Evolutionary conservation across 345 rosid genomes (phyloP).

Genomic region (Clarkia xantiana): DNA sequence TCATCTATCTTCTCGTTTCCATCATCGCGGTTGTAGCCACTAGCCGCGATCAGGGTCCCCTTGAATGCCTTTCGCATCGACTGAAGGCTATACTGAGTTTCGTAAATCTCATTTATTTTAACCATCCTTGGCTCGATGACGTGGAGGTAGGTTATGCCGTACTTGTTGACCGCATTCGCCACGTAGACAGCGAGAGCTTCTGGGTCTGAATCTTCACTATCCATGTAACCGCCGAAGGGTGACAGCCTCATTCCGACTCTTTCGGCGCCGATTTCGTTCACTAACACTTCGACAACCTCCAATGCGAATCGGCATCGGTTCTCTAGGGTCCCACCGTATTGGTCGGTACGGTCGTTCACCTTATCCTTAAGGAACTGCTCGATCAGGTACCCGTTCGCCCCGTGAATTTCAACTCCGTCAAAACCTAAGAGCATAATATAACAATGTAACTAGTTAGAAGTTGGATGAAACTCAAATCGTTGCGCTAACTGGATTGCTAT

Average conservation of each 20-base stretch:
- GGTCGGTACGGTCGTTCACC: slow-evolving; percentile 19
- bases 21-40: slow-evolving; percentile 9
- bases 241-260: slow-evolving; percentile 14
- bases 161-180: slow-evolving; percentile 10
- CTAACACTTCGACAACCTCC: slow-evolving; percentile 9
- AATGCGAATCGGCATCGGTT: slow-evolving; percentile 13
- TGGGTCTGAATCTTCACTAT: slow-evolving; percentile 15
- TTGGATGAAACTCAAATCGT: too few relatives aligned
- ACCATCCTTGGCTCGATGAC: slow-evolving; percentile 11
- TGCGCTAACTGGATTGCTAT: too few relatives aligned
- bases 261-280: slow-evolving; percentile 10
- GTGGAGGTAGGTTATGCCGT: slow-evolving; percentile 9
- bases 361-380: slow-evolving; percentile 46
- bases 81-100: slow-evolving; percentile 4
- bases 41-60: slow-evolving; percentile 11
- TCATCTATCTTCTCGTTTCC: slow-evolving; percentile 8
- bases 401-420: slow-evolving; percentile 26
- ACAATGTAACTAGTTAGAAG: too few relatives aligned
- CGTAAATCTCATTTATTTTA: neutral
- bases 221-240: slow-evolving; percentile 11
- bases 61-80: slow-evolving; percentile 10
- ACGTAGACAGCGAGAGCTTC: slow-evolving; percentile 14
- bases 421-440: slow-evolving; percentile 17
- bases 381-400: slow-evolving; percentile 18
- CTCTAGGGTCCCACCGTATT: slow-evolving; percentile 19